Evolutionary conservation across 208 protist genomes (phyloP).

Genomic region (Strigomonas culicis): DNA sequence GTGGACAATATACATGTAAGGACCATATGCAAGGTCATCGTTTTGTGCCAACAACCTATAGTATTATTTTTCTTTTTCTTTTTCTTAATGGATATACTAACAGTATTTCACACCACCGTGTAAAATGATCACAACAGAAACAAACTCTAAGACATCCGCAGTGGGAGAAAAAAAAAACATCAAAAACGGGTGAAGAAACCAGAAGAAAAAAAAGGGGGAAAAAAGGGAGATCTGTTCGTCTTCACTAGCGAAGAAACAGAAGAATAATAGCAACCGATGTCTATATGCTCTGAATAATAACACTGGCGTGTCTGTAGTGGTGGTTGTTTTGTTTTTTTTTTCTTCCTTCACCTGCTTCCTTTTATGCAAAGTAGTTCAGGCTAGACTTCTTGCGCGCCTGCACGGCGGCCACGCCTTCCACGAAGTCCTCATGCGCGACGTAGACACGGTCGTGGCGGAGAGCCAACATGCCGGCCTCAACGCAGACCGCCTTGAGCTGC

Average conservation of each 20-base stretch:
- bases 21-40: no score
- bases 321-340: no score
- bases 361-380: conserved; percentile 99
- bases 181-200: neutral
- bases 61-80: neutral
- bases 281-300: neutral
- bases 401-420: conserved; percentile 99
- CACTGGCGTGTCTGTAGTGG: no score
- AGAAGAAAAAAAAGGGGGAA: conserved; percentile 15
- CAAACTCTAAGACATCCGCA: neutral
- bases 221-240: neutral
- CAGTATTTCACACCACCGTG: no score
- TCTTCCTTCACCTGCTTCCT: neutral
- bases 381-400: conserved; percentile 99
- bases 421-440: conserved; percentile 97
- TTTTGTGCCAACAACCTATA: neutral
- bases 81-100: neutral
- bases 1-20: no score
- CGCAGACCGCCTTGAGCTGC: conserved; percentile 99
- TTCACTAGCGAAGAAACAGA: conserved; percentile 3
- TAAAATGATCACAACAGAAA: conserved; percentile 18
- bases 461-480: conserved; percentile 99
- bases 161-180: conserved; percentile 1
- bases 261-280: neutral
- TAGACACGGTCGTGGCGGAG: conserved; percentile 98